Evolutionary conservation across 441 rosid genomes (phyloP), one percentile per base, ranked within the genome.

Genomic region (Hura crepitans): DNA sequence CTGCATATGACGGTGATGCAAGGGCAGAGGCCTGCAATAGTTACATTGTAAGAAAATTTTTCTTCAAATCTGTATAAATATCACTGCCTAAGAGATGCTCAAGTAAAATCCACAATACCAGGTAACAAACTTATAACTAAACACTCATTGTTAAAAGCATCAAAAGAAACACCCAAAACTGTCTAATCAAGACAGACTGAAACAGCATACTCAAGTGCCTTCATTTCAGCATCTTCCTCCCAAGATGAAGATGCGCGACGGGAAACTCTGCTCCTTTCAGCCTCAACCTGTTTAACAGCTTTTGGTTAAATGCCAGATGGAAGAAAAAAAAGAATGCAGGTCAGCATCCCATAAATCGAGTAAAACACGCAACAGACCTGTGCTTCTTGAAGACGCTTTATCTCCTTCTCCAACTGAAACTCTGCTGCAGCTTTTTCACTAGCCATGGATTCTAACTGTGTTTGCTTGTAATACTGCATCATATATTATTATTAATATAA

Each of bases 401-500:
- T 68, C 84, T 96, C 99, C 85, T 93, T 91, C 82, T 96, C 99
- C 84, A 91, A 77, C 79, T 96, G 99, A 81, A 93, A 96, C 78
- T 96, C 97, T 65, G 97, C 97, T 0, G 98, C 97, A 65, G 98
- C 97, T 83, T 96, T 96, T 79, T 96, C 99, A 84, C 94, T 93
- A 51, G 97, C 91, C 96, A 93, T 89, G 74, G 96, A 81, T 86
- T 96, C 98, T 70, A 96, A 80, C 71, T 96, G 99, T 22, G 99
- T 96, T 91, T 96, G 99, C 94, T 96, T 96, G 78, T 87, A 85
- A 80, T 96, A 96, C 99, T 96, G 86, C 72, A 82, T 57, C 54
- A 68, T 49, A 30, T 18, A 76, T 28, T 11, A 61, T 42, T 39
- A 73, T 56, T 77, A 33, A 60, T 74, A 37, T 27, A 62, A n/a